Evolutionary conservation across 179 eudicot species (phyloP).

Genomic region (Silene noctiflora): DNA sequence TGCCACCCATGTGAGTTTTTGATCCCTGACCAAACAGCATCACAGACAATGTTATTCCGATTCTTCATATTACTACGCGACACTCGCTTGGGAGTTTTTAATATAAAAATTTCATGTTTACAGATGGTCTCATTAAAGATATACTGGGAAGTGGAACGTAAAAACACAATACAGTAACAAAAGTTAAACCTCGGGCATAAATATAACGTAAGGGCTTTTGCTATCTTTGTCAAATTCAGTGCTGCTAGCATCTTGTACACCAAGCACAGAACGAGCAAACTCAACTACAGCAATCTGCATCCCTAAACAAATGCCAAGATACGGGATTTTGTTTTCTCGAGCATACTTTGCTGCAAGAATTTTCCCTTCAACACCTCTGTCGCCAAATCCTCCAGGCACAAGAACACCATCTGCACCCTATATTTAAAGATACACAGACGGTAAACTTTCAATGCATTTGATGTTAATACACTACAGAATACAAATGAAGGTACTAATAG

Average conservation of each 20-base stretch:
- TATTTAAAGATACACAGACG: slow-evolving; percentile 9
- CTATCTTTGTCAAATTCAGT: slow-evolving; percentile 64
- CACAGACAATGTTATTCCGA: not conserved
- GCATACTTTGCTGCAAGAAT: slow-evolving; percentile 95
- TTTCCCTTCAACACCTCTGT: slow-evolving; percentile 93
- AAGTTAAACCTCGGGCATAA: slow-evolving; percentile 88
- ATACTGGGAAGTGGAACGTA: no score
- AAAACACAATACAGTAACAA: no score
- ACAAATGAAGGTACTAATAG: not conserved
- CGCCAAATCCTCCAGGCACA: slow-evolving; percentile 99
- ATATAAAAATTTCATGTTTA: no score
- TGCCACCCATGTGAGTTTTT: slow-evolving; percentile 97
- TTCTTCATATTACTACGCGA: no score
- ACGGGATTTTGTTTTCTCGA: slow-evolving; percentile 79
- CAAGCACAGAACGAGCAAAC: slow-evolving; percentile 79
- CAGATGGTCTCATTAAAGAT: no score
- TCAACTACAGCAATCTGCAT: slow-evolving; percentile 97
- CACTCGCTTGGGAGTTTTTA: no score
- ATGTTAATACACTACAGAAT: not conserved
- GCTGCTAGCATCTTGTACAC: slow-evolving; percentile 77
- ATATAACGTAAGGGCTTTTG: slow-evolving; percentile 75
- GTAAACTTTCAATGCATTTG: not conserved
- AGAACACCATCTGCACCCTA: slow-evolving; percentile 86
- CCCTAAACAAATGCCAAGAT: slow-evolving; percentile 94
- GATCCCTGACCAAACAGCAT: slow-evolving; percentile 58